Percentiles rank a stretch among this genome's conserved stretches.
These are phyloP conservation scores for Neonectria coccinea DNA, from an alignment of 2,329 filamentous ascomycete genomes.

Conservation along the genomic window DNA sequence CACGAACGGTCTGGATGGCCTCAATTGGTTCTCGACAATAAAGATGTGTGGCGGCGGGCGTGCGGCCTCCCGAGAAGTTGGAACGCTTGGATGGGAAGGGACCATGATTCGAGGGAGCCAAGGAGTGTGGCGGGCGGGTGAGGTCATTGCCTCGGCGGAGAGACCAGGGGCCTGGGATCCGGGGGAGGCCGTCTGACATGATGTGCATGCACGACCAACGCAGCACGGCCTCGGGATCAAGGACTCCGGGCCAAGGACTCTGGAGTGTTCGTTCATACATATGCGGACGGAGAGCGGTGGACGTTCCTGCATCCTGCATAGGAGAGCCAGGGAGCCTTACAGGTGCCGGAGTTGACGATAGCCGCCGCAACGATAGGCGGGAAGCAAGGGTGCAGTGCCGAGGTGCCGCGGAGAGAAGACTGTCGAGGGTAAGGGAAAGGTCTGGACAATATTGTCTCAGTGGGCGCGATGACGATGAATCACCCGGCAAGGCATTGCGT, in stretches of 20 bases:
- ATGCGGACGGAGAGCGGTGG: neutral
- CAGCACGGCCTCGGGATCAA: constrained; percentile 1
- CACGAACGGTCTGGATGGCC: neutral
- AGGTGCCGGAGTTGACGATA: neutral
- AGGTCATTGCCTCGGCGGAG: constrained; percentile 2
- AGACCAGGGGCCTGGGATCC: constrained; percentile 3
- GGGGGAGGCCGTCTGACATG: constrained; percentile 28
- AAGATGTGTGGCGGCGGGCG: constrained; percentile 1
- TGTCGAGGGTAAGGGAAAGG: neutral
- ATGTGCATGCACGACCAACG: constrained; percentile 13
- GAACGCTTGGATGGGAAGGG: constrained; percentile 2
- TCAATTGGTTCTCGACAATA: neutral
- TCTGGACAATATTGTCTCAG: neutral
- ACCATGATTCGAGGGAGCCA: constrained; percentile 2
- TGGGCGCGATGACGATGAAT: constrained; percentile 6
- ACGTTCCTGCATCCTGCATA: constrained; percentile 21
- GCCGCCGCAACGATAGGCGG: neutral
- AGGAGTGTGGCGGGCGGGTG: constrained; percentile 6
- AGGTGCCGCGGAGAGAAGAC: neutral
- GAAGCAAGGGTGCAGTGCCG: neutral
- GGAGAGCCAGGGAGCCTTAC: neutral
- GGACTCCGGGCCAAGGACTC: neutral
- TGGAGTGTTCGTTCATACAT: no score
- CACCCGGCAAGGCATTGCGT: constrained; percentile 17
- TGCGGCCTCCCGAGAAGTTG: constrained; percentile 8